Base-by-base conservation (phyloP, 768 basidiomycete species). In the Lactifluus rugatus region DNA sequence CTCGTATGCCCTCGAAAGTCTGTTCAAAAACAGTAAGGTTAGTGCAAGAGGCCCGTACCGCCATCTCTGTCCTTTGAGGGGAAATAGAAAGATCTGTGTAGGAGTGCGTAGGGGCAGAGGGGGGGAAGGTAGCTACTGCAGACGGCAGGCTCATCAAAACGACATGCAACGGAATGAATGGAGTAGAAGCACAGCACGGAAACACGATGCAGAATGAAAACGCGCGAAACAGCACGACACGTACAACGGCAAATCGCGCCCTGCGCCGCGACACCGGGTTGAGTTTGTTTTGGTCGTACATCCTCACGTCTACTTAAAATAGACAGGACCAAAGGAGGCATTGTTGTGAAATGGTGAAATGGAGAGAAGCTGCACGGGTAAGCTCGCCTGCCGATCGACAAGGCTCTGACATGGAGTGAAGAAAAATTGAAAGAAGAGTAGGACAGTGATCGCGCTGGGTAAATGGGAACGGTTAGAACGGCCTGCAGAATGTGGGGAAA, bases 111-210 rank as follows among this genome's bases (percentile, higher is more conserved):
- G n/a, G n/a, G n/a, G n/a, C n/a, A n/a, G n/a, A n/a, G n/a, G n/a
- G 11, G 19, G 31, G 54, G 48, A 21, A 34, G 34, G 10, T 6
- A 26, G 7, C 21, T 34, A 54, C 34, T 23, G 21, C 14, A 25
- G 17, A 26, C 39, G 34, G 21, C 31, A 39, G 41, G 32, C 19
- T 48, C 23, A 34, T 16, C 39, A 21, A 26, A 47, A 32, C 45
- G 37, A 42, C 37, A 31, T 46, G 32, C 23, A 45, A n/a, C 23
- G 39, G n/a, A 19, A 53, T 32, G 58, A 54, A 54, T 59, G 52
- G 47, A 59, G 54, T 19, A 49, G 58, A 54, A 54, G 58, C 31
- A 31, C 19, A 23, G 19, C 48, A 16, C 31, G 39, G 26, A 21
- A 17, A 48, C 57, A 42, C 32, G 19, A 54, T 26, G 19, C 9